Evolutionary conservation across 1,139 yeast species (phyloP).

Genomic region (Zygoascus sp.): DNA sequence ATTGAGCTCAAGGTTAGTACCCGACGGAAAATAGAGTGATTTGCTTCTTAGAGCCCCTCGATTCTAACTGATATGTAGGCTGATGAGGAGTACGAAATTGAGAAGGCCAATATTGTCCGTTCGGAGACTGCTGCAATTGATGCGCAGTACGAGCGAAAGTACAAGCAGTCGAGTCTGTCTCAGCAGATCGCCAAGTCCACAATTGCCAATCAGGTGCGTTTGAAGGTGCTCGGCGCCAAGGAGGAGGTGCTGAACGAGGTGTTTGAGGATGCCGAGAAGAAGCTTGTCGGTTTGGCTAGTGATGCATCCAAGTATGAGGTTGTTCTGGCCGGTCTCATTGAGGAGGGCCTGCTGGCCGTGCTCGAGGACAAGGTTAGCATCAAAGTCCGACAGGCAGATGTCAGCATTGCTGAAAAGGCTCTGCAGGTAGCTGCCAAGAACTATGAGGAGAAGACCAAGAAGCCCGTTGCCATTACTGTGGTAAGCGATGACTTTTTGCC

Average conservation of each 20-base stretch:
- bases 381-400: slow-evolving; percentile 67
- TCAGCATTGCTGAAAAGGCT: slow-evolving; percentile 58
- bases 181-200: slow-evolving; percentile 96
- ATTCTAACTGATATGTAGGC: slow-evolving; percentile 41
- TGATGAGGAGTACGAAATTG: slow-evolving; percentile 97
- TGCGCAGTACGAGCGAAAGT: slow-evolving; percentile 68
- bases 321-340: slow-evolving; percentile 69
- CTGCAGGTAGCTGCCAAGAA: slow-evolving; percentile 56
- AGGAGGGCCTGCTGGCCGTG: slow-evolving; percentile 74
- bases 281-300: slow-evolving; percentile 52
- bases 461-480: slow-evolving; percentile 36
- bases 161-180: slow-evolving; percentile 85
- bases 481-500: slow-evolving; percentile 41
- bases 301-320: slow-evolving; percentile 58
- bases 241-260: slow-evolving; percentile 75
- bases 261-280: slow-evolving; percentile 62
- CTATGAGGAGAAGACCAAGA: slow-evolving; percentile 49
- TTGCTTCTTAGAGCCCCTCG: no score
- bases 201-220: slow-evolving; percentile 89
- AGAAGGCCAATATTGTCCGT: slow-evolving; percentile 90
- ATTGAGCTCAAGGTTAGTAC: slow-evolving; percentile 62
- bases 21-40: not conserved
- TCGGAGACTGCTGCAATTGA: slow-evolving; percentile 89
- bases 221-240: slow-evolving; percentile 81
- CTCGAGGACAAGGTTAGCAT: slow-evolving; percentile 65